These are phyloP conservation scores for Gamarada debralockiae DNA, from an alignment of 495 filamentous ascomycete genomes.

Conservation along the genomic window DNA sequence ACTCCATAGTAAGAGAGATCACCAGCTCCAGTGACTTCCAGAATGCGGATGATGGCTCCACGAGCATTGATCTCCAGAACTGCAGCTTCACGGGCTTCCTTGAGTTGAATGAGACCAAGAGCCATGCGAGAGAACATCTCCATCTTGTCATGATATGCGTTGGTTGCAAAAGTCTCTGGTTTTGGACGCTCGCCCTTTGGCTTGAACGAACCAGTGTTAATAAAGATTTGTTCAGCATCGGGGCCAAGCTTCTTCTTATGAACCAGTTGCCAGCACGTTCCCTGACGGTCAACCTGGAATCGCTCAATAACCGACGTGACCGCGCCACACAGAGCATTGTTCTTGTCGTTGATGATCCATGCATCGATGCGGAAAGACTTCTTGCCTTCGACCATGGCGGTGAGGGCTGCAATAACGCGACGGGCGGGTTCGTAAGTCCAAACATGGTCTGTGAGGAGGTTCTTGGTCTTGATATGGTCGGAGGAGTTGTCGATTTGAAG, in stretches of 20 bases:
- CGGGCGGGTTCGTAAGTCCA: neutral
- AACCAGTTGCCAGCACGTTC: neutral
- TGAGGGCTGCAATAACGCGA: neutral
- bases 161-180: no score
- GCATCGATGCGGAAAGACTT: neutral
- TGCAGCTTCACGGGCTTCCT: neutral
- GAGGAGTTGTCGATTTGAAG: neutral
- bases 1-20: neutral
- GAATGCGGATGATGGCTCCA: neutral
- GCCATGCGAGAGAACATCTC: neutral
- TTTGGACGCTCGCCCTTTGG: neutral
- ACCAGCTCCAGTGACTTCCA: neutral
- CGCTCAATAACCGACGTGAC: neutral
- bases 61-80: neutral
- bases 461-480: neutral
- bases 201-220: neutral
- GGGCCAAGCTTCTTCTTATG: neutral
- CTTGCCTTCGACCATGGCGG: neutral
- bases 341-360: neutral
- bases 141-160: no score
- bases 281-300: neutral
- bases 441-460: neutral
- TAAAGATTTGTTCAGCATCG: neutral
- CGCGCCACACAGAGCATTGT: neutral
- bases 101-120: neutral